These are phyloP conservation scores for Xylaria sp. DNA, from an alignment of 2,329 filamentous ascomycete genomes.

Conservation along the genomic window DNA sequence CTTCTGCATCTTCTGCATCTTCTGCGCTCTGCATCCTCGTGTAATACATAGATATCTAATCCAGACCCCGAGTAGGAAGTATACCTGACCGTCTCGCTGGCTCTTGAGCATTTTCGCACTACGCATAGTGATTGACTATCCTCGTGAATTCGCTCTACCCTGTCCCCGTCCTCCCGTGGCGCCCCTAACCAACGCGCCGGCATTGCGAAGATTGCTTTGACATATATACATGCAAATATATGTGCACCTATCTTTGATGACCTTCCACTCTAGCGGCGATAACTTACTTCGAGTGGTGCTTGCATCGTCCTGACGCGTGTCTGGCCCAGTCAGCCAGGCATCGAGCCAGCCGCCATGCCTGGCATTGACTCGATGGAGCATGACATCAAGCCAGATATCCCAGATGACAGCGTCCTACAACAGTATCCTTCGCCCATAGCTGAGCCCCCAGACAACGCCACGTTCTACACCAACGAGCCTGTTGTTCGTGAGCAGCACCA, in stretches of 20 bases:
- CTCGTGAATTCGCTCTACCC: conserved; percentile 13
- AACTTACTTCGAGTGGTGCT: neutral
- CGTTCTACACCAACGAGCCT: conserved; percentile 48
- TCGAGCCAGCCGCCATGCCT: conserved; percentile 34
- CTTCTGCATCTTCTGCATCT: neutral
- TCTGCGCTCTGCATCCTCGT: conserved; percentile 1
- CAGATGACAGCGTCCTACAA: conserved; percentile 42
- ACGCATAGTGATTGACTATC: conserved; percentile 18
- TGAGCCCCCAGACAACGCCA: conserved; percentile 50
- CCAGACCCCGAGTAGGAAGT: conserved; percentile 18
- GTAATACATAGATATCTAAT: conserved; percentile 29
- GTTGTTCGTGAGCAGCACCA: conserved; percentile 33
- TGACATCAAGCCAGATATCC: conserved; percentile 32
- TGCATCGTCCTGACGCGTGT: conserved; percentile 12
- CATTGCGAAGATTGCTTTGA: neutral
- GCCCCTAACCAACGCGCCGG: neutral
- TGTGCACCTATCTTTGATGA: neutral
- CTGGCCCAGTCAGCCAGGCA: conserved; percentile 23
- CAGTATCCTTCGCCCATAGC: conserved; percentile 54
- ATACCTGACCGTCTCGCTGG: conserved; percentile 15
- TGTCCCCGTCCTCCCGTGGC: neutral
- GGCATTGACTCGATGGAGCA: conserved; percentile 39
- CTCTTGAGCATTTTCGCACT: conserved; percentile 14
- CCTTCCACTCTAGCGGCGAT: neutral
- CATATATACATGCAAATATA: neutral